phyloP scores from a whole-genome alignment of 2,329 filamentous ascomycete genomes.

The Akanthomyces dipterigenus region DNA sequence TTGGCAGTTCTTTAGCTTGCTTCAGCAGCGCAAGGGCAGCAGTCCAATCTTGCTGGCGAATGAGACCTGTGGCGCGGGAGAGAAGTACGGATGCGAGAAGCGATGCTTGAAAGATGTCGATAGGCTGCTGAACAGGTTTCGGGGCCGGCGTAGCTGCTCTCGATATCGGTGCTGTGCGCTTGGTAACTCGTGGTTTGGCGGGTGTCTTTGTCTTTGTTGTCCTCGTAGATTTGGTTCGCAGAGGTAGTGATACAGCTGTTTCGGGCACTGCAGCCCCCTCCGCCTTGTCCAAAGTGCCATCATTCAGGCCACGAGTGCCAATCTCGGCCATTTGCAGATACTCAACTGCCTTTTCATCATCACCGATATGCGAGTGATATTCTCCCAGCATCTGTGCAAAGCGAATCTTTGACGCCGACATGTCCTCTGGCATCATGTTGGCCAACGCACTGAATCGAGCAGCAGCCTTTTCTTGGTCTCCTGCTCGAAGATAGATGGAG shows the following conservation, averaged over 20 bases:
- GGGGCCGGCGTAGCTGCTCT: conserved; percentile 20
- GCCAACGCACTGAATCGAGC: conserved; percentile 48
- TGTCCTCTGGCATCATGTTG: conserved; percentile 39
- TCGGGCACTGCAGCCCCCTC: conserved; percentile 2
- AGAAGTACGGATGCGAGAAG: conserved; percentile 29
- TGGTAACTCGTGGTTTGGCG: conserved; percentile 5
- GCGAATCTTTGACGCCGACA: conserved; percentile 28
- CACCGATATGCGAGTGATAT: conserved; percentile 44
- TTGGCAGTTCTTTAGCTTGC: conserved; percentile 39
- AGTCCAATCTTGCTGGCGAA: conserved; percentile 48
- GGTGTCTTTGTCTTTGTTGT: conserved; percentile 13
- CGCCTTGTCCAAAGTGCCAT: conserved; percentile 13
- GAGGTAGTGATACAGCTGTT: conserved; percentile 15
- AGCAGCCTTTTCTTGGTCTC: conserved; percentile 49
- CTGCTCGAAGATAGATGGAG: conserved; percentile 49
- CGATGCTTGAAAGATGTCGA: conserved; percentile 30
- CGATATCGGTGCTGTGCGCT: conserved; percentile 12
- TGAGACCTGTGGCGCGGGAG: conserved; percentile 36
- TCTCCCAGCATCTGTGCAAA: conserved; percentile 51
- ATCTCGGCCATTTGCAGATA: conserved; percentile 44
- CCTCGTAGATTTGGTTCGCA: conserved; percentile 5
- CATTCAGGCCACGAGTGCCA: neutral
- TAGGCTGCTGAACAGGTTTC: conserved; percentile 18
- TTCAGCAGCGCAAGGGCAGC: conserved; percentile 51
- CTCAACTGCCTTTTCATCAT: conserved; percentile 35